A percentile compares a stretch with the other conserved stretches of the same genome.
These are phyloP conservation scores for Diplodia corticola DNA, from an alignment of 2,329 filamentous ascomycete genomes.

Conservation along the genomic window DNA sequence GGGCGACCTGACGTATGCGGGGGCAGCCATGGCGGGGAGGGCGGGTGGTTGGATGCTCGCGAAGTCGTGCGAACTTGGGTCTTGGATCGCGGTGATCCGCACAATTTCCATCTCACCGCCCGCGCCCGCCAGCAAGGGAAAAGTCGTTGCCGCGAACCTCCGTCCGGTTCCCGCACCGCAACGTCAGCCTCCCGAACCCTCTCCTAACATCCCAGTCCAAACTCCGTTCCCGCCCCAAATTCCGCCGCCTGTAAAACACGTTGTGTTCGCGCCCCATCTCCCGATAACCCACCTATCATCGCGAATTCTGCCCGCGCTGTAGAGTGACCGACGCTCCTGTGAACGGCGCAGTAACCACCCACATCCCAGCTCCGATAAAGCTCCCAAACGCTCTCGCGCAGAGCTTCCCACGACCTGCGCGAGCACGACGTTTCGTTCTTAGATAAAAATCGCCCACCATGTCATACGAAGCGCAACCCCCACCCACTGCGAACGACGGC, in stretches of 20 bases:
- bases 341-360: constrained; percentile 10
- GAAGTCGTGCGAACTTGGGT: constrained; percentile 9
- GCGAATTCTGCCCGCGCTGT: neutral
- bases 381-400: constrained; percentile 72
- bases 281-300: neutral
- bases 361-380: constrained; percentile 46
- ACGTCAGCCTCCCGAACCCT: constrained; percentile 10
- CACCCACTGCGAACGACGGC: neutral
- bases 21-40: constrained; percentile 44
- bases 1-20: constrained; percentile 47
- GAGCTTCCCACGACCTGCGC: constrained; percentile 65
- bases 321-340: constrained; percentile 13
- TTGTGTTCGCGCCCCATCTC: too few species aligned
- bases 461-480: constrained; percentile 10
- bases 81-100: constrained; percentile 5
- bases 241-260: neutral
- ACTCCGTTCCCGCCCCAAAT: constrained; percentile 7
- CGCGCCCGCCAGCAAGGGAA: constrained; percentile 66
- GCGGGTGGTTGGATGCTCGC: neutral
- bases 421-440: neutral
- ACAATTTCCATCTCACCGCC: constrained; percentile 83
- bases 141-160: constrained; percentile 77
- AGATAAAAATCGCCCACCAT: neutral
- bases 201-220: constrained; percentile 24
- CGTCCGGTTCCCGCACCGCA: constrained; percentile 42